Base-by-base conservation (phyloP, 305 asterid species). In the Nicotiana rustica region DNA sequence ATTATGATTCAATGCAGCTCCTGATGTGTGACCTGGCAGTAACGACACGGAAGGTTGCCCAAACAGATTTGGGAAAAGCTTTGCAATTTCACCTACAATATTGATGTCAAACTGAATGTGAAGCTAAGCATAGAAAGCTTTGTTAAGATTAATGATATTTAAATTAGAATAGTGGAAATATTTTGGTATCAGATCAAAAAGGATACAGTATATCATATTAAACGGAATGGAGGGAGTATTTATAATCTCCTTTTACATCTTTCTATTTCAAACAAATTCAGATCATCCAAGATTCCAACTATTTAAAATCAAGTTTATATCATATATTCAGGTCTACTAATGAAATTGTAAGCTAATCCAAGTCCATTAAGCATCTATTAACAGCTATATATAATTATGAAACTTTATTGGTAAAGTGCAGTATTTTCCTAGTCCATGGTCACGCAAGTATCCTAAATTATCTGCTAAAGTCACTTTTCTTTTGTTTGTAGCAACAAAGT, bases 21-120 rank as follows among this genome's bases (percentile, higher is more conserved):
- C 80, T 9, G 88, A 52, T 18, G 92, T 47, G 56, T 82, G 84
- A 19, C 90, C 76, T 10, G 92, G 89, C 12, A 84, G 85, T 75
- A 92, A 73, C 65, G 77, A 71, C 77, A 87, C 91, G 19, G 96
- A 89, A 38, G 96, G 96, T 80, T 92, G 94, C 59, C 93, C 93
- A 56, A 89, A 91, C 56, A 92, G 83, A 77, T 70, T 82, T 3
- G 92, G 94, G 55, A 91, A 92, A 76, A 92, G 89, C 88, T 90
- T 92, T 12, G 86, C 90, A 57, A 90, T 92, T 83, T 89, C 97
- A 84, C 89, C 91, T 90, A 52, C 35, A 80, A 68, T 61, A 80
- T 70, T 25, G 35, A 68, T 75, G 65, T 25, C 33, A 73, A 75
- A 52, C 31, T 52, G 25, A 4, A 75, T 75, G 55, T 15, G 79